Evolutionary conservation across 345 rosid genomes (phyloP).

Genomic region (Eucalyptus microcorys): DNA sequence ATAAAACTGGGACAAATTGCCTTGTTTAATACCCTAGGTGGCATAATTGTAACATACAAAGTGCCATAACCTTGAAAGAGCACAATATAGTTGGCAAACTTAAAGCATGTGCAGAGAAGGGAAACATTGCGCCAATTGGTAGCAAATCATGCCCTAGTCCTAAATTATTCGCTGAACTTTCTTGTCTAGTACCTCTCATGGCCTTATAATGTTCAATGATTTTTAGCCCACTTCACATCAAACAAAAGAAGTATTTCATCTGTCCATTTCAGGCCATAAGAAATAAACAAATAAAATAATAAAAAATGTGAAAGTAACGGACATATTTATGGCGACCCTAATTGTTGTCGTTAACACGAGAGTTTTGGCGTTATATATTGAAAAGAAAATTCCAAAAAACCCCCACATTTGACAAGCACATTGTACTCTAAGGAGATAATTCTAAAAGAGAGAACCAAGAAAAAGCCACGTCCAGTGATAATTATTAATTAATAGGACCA

Average conservation of each 20-base stretch:
- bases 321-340: neutral
- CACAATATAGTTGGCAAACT: neutral
- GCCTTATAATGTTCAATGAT: neutral
- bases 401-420: neutral
- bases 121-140: neutral
- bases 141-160: neutral
- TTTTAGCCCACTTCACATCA: neutral
- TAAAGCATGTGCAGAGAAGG: neutral
- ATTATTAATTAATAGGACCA: neutral
- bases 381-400: rapidly evolving
- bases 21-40: neutral
- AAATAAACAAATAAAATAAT: neutral
- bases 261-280: neutral
- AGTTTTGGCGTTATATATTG: neutral
- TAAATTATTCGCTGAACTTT: neutral
- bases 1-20: neutral
- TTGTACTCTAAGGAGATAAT: neutral
- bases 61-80: neutral
- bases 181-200: neutral
- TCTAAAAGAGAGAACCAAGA: neutral
- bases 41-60: neutral
- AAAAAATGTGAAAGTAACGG: neutral
- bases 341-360: neutral
- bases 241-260: neutral
- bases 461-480: neutral